Percentiles rank a stretch among this genome's conserved stretches.
Evolutionary conservation across 768 basidiomycete species (phyloP).

Genomic region (Lactarius indigo): DNA sequence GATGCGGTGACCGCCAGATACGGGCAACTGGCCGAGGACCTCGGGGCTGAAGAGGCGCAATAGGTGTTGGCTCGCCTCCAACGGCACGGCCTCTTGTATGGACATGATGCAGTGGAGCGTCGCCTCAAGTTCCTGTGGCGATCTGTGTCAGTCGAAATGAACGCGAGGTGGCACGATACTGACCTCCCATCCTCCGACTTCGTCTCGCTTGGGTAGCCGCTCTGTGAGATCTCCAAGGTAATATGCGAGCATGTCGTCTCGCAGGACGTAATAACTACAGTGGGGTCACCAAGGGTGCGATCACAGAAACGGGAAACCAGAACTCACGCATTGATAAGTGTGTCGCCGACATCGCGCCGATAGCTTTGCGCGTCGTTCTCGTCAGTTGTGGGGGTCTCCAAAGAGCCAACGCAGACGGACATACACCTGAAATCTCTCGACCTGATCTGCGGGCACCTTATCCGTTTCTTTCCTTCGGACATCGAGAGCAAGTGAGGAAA

Average conservation of each 20-base stretch:
- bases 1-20: conserved; percentile 57
- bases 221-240: conserved; percentile 61
- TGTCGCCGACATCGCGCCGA: conserved; percentile 83
- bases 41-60: conserved; percentile 66
- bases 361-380: conserved; percentile 44
- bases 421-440: conserved; percentile 76
- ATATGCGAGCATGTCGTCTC: conserved; percentile 75
- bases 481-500: not conserved
- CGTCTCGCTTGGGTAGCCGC: conserved; percentile 44
- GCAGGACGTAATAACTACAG: conserved; percentile 76
- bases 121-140: conserved; percentile 73
- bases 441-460: conserved; percentile 51
- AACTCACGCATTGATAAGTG: conserved; percentile 80
- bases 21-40: conserved; percentile 66
- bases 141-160: not conserved
- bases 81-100: conserved; percentile 80
- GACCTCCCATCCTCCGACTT: conserved; percentile 72
- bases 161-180: conserved; percentile 19
- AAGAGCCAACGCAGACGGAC: conserved; percentile 29
- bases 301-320: not conserved
- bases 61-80: conserved; percentile 53
- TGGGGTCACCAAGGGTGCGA: not conserved
- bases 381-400: not conserved
- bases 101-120: conserved; percentile 83
- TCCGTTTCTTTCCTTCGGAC: conserved; percentile 13